Base-by-base conservation (phyloP, 805 yeast species). In the Kuraishia molischiana region DNA sequence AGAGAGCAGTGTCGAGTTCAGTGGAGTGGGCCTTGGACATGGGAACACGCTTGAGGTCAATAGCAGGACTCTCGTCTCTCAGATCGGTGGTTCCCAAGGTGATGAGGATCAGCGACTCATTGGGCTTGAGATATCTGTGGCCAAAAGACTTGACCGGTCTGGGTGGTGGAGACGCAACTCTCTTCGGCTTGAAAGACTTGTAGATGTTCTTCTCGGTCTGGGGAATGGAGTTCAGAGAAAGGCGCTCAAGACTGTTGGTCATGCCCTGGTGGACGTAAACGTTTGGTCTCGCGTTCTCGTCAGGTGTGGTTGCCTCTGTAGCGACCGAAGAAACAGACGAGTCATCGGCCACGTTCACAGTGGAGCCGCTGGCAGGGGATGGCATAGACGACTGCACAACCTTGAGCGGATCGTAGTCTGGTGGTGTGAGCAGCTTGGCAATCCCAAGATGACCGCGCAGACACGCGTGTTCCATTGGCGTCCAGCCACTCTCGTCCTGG, bases 381-480 rank as follows among this genome's bases (percentile, higher is more conserved):
- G 6, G 13, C 17, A 31, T 9, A 6, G 15, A 13, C 10, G 35
- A 9, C 28, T 31, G 34, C 6, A 17, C 8, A 18, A 31, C 26
- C 22, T 30, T 24, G 13, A 37, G 52, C 1, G 64, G 60, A 36
- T 63, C 58, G 40, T 59, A 66, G 45, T 70, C 61, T 3, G 47
- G 40, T 1, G 84, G 84, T 22, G 67, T 67, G 39, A 90, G 61
- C 50, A 74, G 48, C 37, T 74, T 74, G 1, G 92, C 79, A 28
- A 85, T 72, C 2, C 64, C 68, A 41, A 89, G 61, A 54, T 87
- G 95, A 4, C 97, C 97, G 48, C 97, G 70, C 34, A 90, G 64
- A 35, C 85, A 79, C 0, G 97, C 96, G 57, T 90, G 97, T 51
- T 90, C 97, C 78, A 86, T 78, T n/a, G 97, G 95, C 15, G 86